Percentiles rank a stretch among this genome's conserved stretches.
These are phyloP conservation scores for Candida ficus DNA, from an alignment of 805 yeast species.

Conservation along the genomic window DNA sequence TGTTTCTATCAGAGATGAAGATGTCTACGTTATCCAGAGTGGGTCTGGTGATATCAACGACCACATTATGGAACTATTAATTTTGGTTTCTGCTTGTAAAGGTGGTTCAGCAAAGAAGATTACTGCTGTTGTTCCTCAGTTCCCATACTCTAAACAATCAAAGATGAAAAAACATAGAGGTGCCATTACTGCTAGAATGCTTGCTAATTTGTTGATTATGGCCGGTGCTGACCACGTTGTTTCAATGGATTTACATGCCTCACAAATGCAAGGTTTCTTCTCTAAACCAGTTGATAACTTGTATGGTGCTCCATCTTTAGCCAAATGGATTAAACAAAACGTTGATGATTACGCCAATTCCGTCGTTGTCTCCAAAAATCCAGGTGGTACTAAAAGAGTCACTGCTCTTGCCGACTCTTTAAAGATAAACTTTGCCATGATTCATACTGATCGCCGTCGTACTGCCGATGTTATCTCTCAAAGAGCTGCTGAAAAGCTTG, in stretches of 20 bases:
- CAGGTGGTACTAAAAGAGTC: conserved; percentile 98
- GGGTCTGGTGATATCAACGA: conserved; percentile 88
- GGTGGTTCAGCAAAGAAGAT: conserved; percentile 98
- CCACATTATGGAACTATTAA: conserved; percentile 92
- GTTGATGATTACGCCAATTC: conserved; percentile 81
- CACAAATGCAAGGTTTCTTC: conserved; percentile 99
- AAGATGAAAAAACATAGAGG: conserved; percentile 99
- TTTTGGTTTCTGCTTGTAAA: conserved; percentile 89
- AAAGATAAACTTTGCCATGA: conserved; percentile 97
- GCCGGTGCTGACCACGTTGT: conserved; percentile 99
- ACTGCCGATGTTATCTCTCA: conserved; percentile 55
- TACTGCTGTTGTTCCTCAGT: conserved; percentile 94
- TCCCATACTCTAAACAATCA: conserved; percentile 94
- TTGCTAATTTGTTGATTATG: conserved; percentile 91
- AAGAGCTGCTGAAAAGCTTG: conserved; percentile 24
- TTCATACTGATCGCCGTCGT: conserved; percentile 96
- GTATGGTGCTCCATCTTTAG: conserved; percentile 94
- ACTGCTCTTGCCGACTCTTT: conserved; percentile 96
- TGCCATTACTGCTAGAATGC: conserved; percentile 97
- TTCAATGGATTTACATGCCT: conserved; percentile 92
- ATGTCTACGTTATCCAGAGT: conserved; percentile 87
- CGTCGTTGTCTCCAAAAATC: conserved; percentile 97
- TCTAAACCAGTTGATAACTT: conserved; percentile 95
- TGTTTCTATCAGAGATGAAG: conserved; percentile 93
- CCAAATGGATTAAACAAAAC: conserved; percentile 91